Percentiles rank a stretch among this genome's conserved stretches.
phyloP scores from a whole-genome alignment of 148 eudicot genomes.

The Arbutus unedo region DNA sequence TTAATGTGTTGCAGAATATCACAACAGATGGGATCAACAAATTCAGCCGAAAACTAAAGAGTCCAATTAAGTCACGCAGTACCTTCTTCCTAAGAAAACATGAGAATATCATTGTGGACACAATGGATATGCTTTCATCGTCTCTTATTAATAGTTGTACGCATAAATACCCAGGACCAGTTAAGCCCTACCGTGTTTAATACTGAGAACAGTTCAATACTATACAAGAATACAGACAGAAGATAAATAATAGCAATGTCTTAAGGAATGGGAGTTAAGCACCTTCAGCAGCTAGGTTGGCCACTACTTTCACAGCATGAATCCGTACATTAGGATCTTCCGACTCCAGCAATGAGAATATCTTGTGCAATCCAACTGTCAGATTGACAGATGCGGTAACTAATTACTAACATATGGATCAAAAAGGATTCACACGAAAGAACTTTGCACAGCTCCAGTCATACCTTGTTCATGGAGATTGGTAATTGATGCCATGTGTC shows the following conservation, averaged over 20 bases:
- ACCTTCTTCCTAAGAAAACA: neutral
- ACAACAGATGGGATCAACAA: neutral
- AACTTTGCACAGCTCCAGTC: neutral
- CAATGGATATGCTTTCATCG: neutral
- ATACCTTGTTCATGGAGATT: slow-evolving; percentile 93
- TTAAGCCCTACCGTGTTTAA: neutral
- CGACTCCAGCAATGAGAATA: slow-evolving; percentile 77
- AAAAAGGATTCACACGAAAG: neutral
- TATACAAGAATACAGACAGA: no score
- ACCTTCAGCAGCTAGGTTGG: slow-evolving; percentile 96
- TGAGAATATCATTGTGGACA: neutral
- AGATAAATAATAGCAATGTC: neutral
- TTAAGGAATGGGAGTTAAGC: slow-evolving; percentile 20
- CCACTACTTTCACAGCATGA: slow-evolving; percentile 89
- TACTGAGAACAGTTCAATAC: no score
- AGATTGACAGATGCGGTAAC: neutral
- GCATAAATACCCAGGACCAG: neutral
- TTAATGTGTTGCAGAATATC: neutral
- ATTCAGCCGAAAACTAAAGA: neutral
- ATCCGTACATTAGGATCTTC: slow-evolving; percentile 77
- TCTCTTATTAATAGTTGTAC: neutral
- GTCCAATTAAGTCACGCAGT: neutral
- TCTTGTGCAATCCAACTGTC: slow-evolving; percentile 86
- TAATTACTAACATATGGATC: slow-evolving; percentile 25
- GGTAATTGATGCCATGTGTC: slow-evolving; percentile 64